Evolutionary conservation across 169 alveolate genomes (phyloP).

Genomic region (Cryptosporidium tyzzeri): DNA sequence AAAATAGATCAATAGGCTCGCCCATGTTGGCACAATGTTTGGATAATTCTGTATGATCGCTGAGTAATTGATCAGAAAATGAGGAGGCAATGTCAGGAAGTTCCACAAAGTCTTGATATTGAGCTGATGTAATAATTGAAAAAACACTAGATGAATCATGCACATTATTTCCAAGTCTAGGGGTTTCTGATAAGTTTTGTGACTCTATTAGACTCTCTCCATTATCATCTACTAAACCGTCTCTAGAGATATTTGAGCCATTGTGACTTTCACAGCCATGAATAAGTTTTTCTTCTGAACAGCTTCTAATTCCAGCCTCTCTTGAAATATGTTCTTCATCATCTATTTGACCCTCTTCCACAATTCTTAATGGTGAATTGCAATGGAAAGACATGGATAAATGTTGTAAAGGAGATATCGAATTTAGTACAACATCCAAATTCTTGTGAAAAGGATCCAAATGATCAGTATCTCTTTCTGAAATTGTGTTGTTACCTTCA

Average conservation of each 20-base stretch:
- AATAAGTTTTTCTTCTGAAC: conserved; percentile 5
- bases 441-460: conserved; percentile 2
- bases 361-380: conserved; percentile 11
- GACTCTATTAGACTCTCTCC: conserved; percentile 17
- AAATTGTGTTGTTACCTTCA: neutral
- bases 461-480: conserved; percentile 5
- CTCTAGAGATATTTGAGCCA: neutral
- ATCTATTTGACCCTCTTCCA: conserved; percentile 5
- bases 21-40: conserved; percentile 23
- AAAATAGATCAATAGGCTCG: conserved; percentile 64
- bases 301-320: neutral
- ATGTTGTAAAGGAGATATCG: conserved; percentile 1
- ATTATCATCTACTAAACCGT: neutral
- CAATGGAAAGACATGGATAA: conserved; percentile 39
- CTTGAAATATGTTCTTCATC: conserved; percentile 5
- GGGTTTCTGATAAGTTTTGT: conserved; percentile 24
- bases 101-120: conserved; percentile 53
- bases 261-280: neutral
- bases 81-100: conserved; percentile 57
- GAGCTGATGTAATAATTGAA: conserved; percentile 38
- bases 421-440: conserved; percentile 21
- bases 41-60: conserved; percentile 21
- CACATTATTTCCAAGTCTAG: neutral
- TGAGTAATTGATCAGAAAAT: conserved; percentile 36
- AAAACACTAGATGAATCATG: conserved; percentile 45